Percentiles rank a stretch among this genome's conserved stretches.
These are phyloP conservation scores for Kodamaea ohmeri DNA, from an alignment of 1,139 yeast species.

Conservation along the genomic window DNA sequence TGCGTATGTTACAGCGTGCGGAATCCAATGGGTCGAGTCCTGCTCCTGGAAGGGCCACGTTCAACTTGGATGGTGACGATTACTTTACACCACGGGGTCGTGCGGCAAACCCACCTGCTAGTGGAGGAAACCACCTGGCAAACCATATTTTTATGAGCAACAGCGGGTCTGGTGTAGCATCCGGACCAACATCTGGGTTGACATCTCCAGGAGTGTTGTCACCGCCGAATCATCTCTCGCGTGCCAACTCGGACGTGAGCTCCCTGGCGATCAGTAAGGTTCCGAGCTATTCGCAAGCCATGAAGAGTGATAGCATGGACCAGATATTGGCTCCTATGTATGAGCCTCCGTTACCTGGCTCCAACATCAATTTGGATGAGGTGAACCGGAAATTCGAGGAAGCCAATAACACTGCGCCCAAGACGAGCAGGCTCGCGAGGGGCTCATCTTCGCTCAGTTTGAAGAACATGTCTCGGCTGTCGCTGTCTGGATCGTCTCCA, in stretches of 20 bases:
- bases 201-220: constrained; percentile 40
- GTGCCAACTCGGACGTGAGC: constrained; percentile 48
- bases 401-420: constrained; percentile 1
- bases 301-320: constrained; percentile 45
- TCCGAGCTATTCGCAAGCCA: constrained; percentile 82
- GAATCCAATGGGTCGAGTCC: constrained; percentile 19
- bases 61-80: constrained; percentile 39
- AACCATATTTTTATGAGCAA: constrained; percentile 1
- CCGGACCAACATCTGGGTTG: constrained; percentile 1
- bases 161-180: background rate
- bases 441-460: constrained; percentile 8
- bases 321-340: constrained; percentile 64
- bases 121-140: background rate
- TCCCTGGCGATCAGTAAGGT: constrained; percentile 52
- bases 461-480: constrained; percentile 14
- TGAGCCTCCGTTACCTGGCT: constrained; percentile 52
- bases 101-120: too few relatives aligned
- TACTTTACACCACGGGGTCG: constrained; percentile 6
- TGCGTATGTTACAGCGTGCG: constrained; percentile 47
- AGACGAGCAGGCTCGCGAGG: constrained; percentile 6
- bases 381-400: constrained; percentile 25
- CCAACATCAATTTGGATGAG: constrained; percentile 33
- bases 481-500: constrained; percentile 29
- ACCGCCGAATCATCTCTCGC: constrained; percentile 58
- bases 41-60: constrained; percentile 34